Base-by-base conservation (phyloP, 331 rosid genomes). In the Malus hybrid region DNA sequence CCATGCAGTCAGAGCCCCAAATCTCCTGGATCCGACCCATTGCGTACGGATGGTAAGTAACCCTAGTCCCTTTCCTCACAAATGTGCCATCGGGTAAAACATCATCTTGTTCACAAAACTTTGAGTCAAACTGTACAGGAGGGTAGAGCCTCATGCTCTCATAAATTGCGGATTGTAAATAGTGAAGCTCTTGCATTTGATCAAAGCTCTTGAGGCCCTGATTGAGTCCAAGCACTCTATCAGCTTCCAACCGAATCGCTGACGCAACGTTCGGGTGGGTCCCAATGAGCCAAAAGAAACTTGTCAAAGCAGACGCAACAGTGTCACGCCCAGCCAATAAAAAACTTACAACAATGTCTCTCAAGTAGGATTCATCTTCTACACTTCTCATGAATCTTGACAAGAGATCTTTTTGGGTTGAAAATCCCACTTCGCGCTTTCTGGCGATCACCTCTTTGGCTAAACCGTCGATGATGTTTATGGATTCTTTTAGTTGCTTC, bases 301-400 rank as follows among this genome's bases (percentile, higher is more conserved):
- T 88, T 2, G 96, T 92, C 70, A 92, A 73, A 1, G 92, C 90
- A 0, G 96, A 88, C 3, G 96, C 93, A 33, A 92, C 87, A 0
- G 96, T 92, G 80, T 92, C 97, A 3, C 97, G 88, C 0, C 97
- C 97, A 12, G 96, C 97, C 28, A 92, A 79, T 6, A 92, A 69
- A 46, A 92, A 88, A 75, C 93, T 90, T 12, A 92, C 69, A 20
- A 92, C 62, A 12, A 92, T 90, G 65, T 92, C 97, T 46, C 91
- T 81, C 67, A 91, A 66, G 57, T 84, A 92, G 4, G 34, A 78
- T 0, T 92, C 96, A 20, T 92, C 92, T 10, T 78, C 74, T 0
- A 88, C 84, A 0, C 72, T 84, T 1, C 70, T 55, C 97, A 92
- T 92, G 81, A 92, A 88, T 5, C 86, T 86, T 3, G 97, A 90